Conservation (phyloP, 2,329 filamentous ascomycete genomes). For the Immersiporthe knoxdaviesiana region DNA sequence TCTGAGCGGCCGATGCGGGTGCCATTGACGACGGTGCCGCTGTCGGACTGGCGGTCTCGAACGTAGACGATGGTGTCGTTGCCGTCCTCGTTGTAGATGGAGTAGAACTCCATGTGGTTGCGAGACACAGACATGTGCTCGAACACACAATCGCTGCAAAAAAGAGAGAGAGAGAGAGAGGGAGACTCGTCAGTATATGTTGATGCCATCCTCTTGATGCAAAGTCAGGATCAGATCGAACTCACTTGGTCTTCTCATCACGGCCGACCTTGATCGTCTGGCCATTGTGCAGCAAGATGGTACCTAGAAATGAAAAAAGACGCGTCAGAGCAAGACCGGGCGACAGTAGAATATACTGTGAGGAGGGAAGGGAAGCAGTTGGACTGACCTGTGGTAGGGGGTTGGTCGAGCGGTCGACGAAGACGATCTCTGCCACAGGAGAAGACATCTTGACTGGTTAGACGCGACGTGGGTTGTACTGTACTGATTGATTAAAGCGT, state of each 20-base stretch:
- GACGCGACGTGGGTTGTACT: neutral
- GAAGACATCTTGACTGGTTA: constrained; percentile 7
- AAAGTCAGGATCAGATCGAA: neutral
- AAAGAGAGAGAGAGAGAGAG: no score
- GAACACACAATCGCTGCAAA: constrained; percentile 46
- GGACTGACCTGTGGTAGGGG: constrained; percentile 6
- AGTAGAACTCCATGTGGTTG: constrained; percentile 60
- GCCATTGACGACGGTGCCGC: constrained; percentile 58
- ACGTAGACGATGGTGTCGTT: constrained; percentile 53
- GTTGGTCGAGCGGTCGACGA: neutral
- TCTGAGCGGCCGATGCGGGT: constrained; percentile 44
- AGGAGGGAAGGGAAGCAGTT: neutral
- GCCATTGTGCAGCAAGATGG: constrained; percentile 1
- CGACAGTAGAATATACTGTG: neutral
- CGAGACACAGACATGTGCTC: constrained; percentile 50
- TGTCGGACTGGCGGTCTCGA: constrained; percentile 57
- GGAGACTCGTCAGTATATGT: neutral
- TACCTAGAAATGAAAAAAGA: neutral
- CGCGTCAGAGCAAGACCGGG: neutral
- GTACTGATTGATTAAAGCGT: neutral
- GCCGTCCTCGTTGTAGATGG: constrained; percentile 52
- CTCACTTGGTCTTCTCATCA: constrained; percentile 36
- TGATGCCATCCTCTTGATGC: neutral
- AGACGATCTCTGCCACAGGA: constrained; percentile 12
- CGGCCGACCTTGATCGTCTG: constrained; percentile 36